Conservation (phyloP, 257 asterid species). For the Paraleonurus japonicus region DNA sequence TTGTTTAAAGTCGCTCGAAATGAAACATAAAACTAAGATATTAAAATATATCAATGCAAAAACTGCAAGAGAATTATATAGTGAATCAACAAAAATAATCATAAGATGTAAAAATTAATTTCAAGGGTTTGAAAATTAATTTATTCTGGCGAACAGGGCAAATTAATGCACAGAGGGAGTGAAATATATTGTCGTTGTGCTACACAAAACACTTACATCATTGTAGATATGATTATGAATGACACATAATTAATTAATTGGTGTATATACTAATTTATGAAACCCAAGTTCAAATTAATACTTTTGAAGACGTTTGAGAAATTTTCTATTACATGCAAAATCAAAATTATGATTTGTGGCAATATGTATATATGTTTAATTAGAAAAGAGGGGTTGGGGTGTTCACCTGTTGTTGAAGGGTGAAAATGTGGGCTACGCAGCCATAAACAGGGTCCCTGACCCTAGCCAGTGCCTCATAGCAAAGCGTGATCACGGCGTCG, state of each 20-base stretch:
- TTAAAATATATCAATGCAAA: too few species aligned
- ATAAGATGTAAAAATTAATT: neutral
- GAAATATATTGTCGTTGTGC: too few species aligned
- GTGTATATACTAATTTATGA: neutral
- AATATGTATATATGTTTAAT: too few species aligned
- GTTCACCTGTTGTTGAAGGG: conserved; percentile 66
- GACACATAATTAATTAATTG: too few species aligned
- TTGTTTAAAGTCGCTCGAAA: neutral
- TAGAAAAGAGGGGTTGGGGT: too few species aligned
- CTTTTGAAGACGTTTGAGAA: neutral
- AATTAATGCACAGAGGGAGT: neutral
- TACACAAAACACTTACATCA: neutral
- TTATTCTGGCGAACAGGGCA: neutral
- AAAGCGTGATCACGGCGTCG: conserved; percentile 67
- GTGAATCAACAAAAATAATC: neutral
- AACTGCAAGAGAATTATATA: neutral
- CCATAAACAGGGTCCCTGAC: conserved; percentile 69
- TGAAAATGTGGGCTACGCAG: conserved; percentile 58
- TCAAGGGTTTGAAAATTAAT: neutral
- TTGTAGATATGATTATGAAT: neutral
- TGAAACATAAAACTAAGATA: too few species aligned
- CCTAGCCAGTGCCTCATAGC: conserved; percentile 71
- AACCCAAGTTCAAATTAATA: neutral
- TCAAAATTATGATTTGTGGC: neutral
- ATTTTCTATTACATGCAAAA: neutral